phyloP scores from a whole-genome alignment of 768 basidiomycete genomes.

The Pseudohyphozyma bogoriensis region DNA sequence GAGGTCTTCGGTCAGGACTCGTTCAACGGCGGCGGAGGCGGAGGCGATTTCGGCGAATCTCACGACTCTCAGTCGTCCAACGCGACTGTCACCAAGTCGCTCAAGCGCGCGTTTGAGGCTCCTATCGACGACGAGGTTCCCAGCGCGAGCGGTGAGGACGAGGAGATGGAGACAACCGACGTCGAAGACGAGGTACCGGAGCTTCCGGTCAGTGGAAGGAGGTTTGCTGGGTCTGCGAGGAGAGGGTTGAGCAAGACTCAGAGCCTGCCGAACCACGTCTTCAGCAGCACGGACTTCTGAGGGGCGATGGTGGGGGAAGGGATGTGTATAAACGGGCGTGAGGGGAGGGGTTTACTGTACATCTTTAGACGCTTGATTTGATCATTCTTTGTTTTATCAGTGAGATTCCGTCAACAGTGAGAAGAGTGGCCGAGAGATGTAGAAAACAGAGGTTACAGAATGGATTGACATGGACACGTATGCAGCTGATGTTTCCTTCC shows the following conservation, averaged over 20 bases:
- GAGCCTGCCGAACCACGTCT: slow-evolving; percentile 5
- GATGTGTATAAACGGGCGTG: neutral
- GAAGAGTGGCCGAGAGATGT: too few species aligned
- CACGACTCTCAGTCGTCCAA: slow-evolving; percentile 3
- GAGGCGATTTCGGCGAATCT: neutral
- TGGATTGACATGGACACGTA: too few species aligned
- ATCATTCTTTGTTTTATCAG: too few species aligned
- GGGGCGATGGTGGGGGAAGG: neutral
- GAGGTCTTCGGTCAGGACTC: slow-evolving; percentile 8
- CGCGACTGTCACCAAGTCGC: neutral
- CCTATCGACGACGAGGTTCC: neutral
- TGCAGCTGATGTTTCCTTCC: too few species aligned
- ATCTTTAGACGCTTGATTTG: too few species aligned
- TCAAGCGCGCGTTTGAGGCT: slow-evolving; percentile 12
- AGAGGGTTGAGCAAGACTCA: slow-evolving; percentile 6
- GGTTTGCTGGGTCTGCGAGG: neutral
- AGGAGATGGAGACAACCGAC: slow-evolving; percentile 21
- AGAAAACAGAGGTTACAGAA: too few species aligned
- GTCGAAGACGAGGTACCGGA: slow-evolving; percentile 21
- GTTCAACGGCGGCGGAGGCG: neutral
- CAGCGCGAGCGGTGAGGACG: slow-evolving; percentile 6
- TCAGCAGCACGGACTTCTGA: slow-evolving; percentile 9
- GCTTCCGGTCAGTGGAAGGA: neutral
- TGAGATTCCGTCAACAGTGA: too few species aligned
- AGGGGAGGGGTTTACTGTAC: neutral